Conservation (phyloP, 441 rosid genomes). For the Euphorbia schlechtendalii region DNA sequence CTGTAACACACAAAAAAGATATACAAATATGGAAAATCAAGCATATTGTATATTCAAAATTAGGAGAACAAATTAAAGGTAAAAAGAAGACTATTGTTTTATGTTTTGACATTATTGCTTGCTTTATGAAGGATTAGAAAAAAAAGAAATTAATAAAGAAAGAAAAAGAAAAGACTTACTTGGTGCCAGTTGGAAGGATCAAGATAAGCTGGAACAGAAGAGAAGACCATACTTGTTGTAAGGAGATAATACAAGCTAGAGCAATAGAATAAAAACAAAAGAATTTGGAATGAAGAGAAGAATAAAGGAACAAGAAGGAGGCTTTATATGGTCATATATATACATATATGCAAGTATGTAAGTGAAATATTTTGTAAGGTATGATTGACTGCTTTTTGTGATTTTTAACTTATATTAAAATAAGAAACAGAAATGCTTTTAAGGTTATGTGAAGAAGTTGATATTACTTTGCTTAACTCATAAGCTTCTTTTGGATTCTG, state of each 20-base stretch:
- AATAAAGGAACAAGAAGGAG: slow-evolving; percentile 38
- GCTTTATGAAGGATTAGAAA: slow-evolving; percentile 27
- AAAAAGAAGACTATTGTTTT: slow-evolving; percentile 26
- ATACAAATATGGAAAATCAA: slow-evolving; percentile 23
- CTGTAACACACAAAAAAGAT: slow-evolving; percentile 26
- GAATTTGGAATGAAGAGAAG: slow-evolving; percentile 20
- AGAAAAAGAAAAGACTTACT: slow-evolving; percentile 27
- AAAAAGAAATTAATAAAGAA: neutral
- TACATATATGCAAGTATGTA: neutral
- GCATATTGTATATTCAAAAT: slow-evolving; percentile 51
- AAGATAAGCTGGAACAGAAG: slow-evolving; percentile 86
- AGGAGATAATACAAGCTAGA: slow-evolving; percentile 33
- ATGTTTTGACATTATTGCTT: slow-evolving; percentile 26
- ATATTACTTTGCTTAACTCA: slow-evolving; percentile 39
- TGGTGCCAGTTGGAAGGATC: slow-evolving; percentile 96
- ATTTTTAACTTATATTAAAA: too few species aligned
- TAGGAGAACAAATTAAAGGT: slow-evolving; percentile 26
- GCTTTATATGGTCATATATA: slow-evolving; percentile 32
- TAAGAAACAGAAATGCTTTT: slow-evolving; percentile 26
- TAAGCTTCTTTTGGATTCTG: slow-evolving; percentile 41
- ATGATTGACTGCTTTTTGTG: slow-evolving; percentile 26
- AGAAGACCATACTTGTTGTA: slow-evolving; percentile 57
- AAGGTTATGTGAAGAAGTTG: slow-evolving; percentile 40
- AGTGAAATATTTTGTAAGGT: slow-evolving; percentile 10
- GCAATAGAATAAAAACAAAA: slow-evolving; percentile 22